Evolutionary conservation across 2,329 filamentous ascomycete genomes (phyloP).

Genomic region (Paracoccidioides brasiliensis): DNA sequence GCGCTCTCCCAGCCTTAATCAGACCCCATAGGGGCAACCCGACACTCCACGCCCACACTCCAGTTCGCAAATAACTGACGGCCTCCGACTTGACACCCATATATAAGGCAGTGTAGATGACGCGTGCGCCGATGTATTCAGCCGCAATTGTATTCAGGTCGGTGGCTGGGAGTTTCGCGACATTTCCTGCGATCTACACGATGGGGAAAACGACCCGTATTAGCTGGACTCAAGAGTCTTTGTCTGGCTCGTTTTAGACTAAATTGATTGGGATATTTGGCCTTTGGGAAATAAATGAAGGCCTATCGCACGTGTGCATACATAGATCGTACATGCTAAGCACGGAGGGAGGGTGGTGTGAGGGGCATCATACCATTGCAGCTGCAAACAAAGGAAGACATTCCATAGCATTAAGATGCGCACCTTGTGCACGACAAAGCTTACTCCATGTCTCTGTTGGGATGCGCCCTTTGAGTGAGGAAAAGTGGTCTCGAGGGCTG

Average conservation of each 20-base stretch:
- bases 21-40: slow-evolving; percentile 21
- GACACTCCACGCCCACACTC: slow-evolving; percentile 22
- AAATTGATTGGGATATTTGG: no score
- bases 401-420: slow-evolving; percentile 26
- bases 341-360: no score
- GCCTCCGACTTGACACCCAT: slow-evolving; percentile 21
- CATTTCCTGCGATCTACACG: slow-evolving; percentile 19
- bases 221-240: background rate
- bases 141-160: slow-evolving; percentile 22
- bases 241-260: background rate
- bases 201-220: background rate
- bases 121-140: slow-evolving; percentile 21
- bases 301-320: no score
- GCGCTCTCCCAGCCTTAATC: slow-evolving; percentile 18
- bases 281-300: no score
- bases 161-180: slow-evolving; percentile 18
- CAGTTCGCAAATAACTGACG: slow-evolving; percentile 21
- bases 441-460: slow-evolving; percentile 12
- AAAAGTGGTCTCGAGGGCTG: slow-evolving; percentile 24
- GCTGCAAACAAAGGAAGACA: slow-evolving; percentile 23
- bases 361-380: slow-evolving; percentile 20
- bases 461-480: slow-evolving; percentile 14
- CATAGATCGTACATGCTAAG: background rate
- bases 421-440: slow-evolving; percentile 19
- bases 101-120: slow-evolving; percentile 23